Conservation (phyloP, 768 basidiomycete genomes). For the Russula abietina region DNA sequence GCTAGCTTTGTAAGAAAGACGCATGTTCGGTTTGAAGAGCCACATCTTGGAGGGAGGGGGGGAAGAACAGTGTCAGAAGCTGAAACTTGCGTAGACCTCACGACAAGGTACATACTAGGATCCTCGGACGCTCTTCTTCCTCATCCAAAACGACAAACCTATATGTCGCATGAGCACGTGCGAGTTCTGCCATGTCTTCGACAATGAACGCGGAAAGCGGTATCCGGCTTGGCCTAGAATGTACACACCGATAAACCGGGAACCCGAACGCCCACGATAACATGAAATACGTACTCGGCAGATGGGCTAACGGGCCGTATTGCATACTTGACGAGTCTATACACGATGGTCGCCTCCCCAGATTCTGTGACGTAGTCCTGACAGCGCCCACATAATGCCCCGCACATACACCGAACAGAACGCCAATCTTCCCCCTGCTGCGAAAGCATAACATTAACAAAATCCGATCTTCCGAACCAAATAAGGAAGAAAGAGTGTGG, state of each 20-base stretch:
- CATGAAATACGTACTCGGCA: slow-evolving; percentile 48
- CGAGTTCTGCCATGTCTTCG: slow-evolving; percentile 86
- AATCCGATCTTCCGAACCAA: slow-evolving; percentile 8
- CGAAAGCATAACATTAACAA: slow-evolving; percentile 18
- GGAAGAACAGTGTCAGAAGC: not conserved
- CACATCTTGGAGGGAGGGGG: slow-evolving; percentile 54
- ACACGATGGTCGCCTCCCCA: slow-evolving; percentile 39
- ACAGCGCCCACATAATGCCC: slow-evolving; percentile 71
- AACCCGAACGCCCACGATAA: not conserved
- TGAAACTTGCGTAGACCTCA: not conserved
- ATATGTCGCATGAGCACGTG: slow-evolving; percentile 88
- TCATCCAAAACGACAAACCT: slow-evolving; percentile 87
- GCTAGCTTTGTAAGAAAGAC: slow-evolving; percentile 63
- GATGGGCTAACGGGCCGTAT: slow-evolving; percentile 61
- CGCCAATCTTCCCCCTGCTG: slow-evolving; percentile 61
- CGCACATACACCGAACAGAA: slow-evolving; percentile 70
- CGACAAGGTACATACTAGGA: slow-evolving; percentile 53
- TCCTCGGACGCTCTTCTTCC: slow-evolving; percentile 69
- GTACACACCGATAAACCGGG: slow-evolving; percentile 8
- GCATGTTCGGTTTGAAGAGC: slow-evolving; percentile 89
- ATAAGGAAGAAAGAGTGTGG: slow-evolving; percentile 12
- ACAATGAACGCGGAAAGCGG: slow-evolving; percentile 87
- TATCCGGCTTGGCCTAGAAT: slow-evolving; percentile 35
- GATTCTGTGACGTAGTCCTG: slow-evolving; percentile 42
- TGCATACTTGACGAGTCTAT: slow-evolving; percentile 78